phyloP scores from a whole-genome alignment of 2,329 filamentous ascomycete genomes.

The Talaromyces sp. region DNA sequence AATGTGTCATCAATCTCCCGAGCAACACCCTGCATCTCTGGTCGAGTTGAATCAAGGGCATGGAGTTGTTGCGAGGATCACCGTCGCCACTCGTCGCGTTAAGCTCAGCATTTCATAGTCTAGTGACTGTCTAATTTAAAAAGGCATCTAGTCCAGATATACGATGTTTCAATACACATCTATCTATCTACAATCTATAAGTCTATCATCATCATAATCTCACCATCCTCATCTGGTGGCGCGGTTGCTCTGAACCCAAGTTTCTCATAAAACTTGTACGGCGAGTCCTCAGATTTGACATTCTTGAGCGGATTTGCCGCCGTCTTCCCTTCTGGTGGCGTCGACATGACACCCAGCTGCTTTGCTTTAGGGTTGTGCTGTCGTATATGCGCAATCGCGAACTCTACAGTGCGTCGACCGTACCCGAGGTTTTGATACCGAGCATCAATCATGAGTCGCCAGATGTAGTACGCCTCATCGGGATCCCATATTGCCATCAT shows the following conservation, averaged over 20 bases:
- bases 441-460: neutral
- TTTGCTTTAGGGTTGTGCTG: neutral
- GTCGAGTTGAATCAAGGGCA: too few relatives aligned
- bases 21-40: too few relatives aligned
- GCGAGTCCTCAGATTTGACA: neutral
- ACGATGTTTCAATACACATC: too few relatives aligned
- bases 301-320: neutral
- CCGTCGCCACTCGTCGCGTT: too few relatives aligned
- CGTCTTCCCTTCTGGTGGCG: neutral
- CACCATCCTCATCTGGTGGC: neutral
- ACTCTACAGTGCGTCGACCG: neutral
- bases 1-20: too few relatives aligned
- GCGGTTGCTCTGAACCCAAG: neutral
- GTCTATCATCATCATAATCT: neutral
- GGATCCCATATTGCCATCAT: conserved; percentile 3
- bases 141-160: too few relatives aligned
- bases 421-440: neutral
- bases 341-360: conserved; percentile 1
- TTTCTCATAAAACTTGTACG: neutral
- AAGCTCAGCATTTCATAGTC: too few relatives aligned
- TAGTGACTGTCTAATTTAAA: too few relatives aligned
- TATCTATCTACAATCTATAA: too few relatives aligned
- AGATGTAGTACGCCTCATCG: neutral
- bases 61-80: too few relatives aligned
- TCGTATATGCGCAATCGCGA: conserved; percentile 1